Base-by-base conservation (phyloP, 768 basidiomycete genomes). In the Tephrocybe rancida region DNA sequence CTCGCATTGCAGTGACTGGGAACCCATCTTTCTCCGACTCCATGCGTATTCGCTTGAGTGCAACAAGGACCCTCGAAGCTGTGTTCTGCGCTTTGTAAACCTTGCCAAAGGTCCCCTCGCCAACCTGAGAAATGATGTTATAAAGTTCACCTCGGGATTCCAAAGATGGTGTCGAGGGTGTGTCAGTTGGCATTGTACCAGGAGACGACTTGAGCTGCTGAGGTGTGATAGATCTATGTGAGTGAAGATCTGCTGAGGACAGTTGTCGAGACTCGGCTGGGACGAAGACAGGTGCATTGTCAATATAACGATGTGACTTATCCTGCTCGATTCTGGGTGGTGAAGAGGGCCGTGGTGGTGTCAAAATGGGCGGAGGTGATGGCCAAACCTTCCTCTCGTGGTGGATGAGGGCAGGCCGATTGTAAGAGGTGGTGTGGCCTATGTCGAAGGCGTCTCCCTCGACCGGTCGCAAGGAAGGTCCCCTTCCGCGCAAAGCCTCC, bases 91-190 rank as follows among this genome's bases (percentile, higher is more conserved):
- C 96, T 70, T 99, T 99, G 75, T 97, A 82, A 1, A 99, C 96
- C 68, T 98, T 96, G 21, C 96, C 96, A 66, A 98, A 99, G 2
- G 97, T 99, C 2, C 97, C 97, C 70, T 98, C 96, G 10, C 97
- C 97, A 39, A 99, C 97, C 64, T 98, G 95, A 44, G 84, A 88
- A 22, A 98, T 78, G 55, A 95, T 91, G 46, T 85, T 82, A 69
- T 97, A 99, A 18, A 93, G 67, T 54, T 92, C 88, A 35, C 69
- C 71, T 8, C 62, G 67, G 21, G 71, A 61, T 14, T 61, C 53
- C 25, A 50, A 29, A 24, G 63, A 58, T 14, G 64, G 55, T 2
- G 61, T 59, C 24, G 57, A 29, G 25, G 54, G 46, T 8, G 42
- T 43, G 27, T 63, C 61, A 39, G 32, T 53, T 29, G 42, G 47